Conservation (phyloP, 2,329 filamentous ascomycete species). For the Aspergillus sp. region DNA sequence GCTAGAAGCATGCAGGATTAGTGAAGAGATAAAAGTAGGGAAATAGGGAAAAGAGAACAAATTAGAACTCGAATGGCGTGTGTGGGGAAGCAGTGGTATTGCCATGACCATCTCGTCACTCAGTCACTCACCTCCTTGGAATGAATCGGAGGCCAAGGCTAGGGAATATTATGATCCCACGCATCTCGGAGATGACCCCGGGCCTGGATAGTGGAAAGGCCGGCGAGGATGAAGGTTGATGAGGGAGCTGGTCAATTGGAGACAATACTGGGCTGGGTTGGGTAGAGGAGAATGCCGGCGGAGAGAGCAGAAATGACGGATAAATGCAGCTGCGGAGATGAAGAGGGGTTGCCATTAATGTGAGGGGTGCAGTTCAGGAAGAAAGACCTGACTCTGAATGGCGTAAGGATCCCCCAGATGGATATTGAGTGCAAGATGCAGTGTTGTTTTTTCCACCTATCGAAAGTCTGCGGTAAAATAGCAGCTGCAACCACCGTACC, state of each 20-base stretch:
- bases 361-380: no score
- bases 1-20: background rate
- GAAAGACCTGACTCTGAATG: background rate
- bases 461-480: conserved; percentile 3
- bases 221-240: background rate
- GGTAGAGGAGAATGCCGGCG: background rate
- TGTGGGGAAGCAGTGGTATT: background rate
- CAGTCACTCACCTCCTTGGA: background rate
- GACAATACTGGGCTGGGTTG: background rate
- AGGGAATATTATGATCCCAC: conserved; percentile 1
- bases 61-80: background rate
- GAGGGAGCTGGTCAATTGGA: conserved; percentile 3
- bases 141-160: conserved; percentile 1
- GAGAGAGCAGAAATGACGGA: conserved; percentile 6
- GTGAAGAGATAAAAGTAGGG: background rate
- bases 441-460: conserved; percentile 14
- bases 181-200: conserved; percentile 14
- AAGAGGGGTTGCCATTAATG: background rate
- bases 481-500: background rate
- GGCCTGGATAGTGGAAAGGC: background rate
- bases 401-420: background rate
- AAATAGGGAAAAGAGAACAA: conserved; percentile 3
- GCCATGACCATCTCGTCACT: background rate
- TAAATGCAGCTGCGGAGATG: conserved; percentile 10
- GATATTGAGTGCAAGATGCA: background rate